Evolutionary conservation across 495 filamentous ascomycete genomes (phyloP).

Genomic region (Penicillium ochrochloron): DNA sequence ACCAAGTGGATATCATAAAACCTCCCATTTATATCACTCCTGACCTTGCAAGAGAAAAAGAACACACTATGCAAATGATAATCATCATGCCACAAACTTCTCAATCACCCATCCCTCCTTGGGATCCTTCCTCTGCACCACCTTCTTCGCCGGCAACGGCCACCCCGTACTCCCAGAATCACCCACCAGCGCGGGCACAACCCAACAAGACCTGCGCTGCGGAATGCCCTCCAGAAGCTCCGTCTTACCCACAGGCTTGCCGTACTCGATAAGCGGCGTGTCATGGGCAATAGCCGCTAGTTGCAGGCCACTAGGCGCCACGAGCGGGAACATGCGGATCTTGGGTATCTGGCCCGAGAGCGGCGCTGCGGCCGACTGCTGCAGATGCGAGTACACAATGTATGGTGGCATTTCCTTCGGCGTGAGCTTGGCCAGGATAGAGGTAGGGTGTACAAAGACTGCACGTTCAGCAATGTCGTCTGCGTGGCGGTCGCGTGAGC

Average conservation of each 20-base stretch:
- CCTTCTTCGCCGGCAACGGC: slow-evolving; percentile 81
- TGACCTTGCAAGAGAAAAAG: neutral
- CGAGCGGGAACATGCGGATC: slow-evolving; percentile 88
- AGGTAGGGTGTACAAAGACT: slow-evolving; percentile 88
- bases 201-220: slow-evolving; percentile 75
- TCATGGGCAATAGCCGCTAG: slow-evolving; percentile 82
- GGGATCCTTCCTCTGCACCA: slow-evolving; percentile 73
- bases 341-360: slow-evolving; percentile 63
- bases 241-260: slow-evolving; percentile 87
- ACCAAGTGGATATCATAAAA: slow-evolving; percentile 32
- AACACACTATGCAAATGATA: neutral
- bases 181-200: slow-evolving; percentile 72
- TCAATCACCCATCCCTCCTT: slow-evolving; percentile 81
- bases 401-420: slow-evolving; percentile 79
- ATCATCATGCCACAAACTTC: slow-evolving; percentile 50
- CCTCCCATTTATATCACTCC: slow-evolving; percentile 33
- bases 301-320: slow-evolving; percentile 72
- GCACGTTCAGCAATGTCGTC: slow-evolving; percentile 57
- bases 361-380: slow-evolving; percentile 61
- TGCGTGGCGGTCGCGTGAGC: slow-evolving; percentile 59
- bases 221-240: slow-evolving; percentile 58
- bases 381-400: slow-evolving; percentile 84
- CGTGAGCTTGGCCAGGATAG: slow-evolving; percentile 72
- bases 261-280: slow-evolving; percentile 81
- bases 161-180: slow-evolving; percentile 74